A percentile compares a stretch with the other conserved stretches of the same genome.
phyloP scores from a whole-genome alignment of 257 asterid genomes.

The Coffea canephora region DNA sequence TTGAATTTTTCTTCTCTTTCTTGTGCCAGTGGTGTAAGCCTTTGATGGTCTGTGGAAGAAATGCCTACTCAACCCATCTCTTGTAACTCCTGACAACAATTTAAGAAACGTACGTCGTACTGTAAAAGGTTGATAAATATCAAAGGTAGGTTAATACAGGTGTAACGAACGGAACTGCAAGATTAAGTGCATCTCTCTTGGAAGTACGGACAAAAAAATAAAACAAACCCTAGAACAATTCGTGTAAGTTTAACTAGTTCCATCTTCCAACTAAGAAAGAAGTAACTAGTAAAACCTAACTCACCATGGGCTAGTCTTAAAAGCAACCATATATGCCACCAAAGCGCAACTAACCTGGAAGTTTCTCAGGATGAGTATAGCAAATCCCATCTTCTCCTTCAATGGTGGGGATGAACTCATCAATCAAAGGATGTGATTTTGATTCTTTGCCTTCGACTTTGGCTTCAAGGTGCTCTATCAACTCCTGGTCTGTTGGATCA shows the following conservation, averaged over 20 bases:
- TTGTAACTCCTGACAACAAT: slow-evolving; percentile 61
- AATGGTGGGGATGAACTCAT: slow-evolving; percentile 65
- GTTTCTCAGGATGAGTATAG: slow-evolving; percentile 69
- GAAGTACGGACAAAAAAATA: slow-evolving; percentile 12
- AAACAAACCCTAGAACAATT: slow-evolving; percentile 38
- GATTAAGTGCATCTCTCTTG: slow-evolving; percentile 1
- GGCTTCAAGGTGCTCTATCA: slow-evolving; percentile 95
- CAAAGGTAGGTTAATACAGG: slow-evolving; percentile 62
- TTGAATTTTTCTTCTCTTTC: slow-evolving; percentile 90
- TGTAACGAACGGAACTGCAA: slow-evolving; percentile 36
- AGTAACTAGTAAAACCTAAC: slow-evolving; percentile 45
- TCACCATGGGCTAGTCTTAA: slow-evolving; percentile 20
- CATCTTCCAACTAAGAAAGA: slow-evolving; percentile 21
- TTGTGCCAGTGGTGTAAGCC: slow-evolving; percentile 97
- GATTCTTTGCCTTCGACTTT: slow-evolving; percentile 74
- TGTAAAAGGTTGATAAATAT: background rate
- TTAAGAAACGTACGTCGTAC: background rate
- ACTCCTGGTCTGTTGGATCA: slow-evolving; percentile 97
- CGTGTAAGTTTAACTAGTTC: slow-evolving; percentile 12
- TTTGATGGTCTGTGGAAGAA: slow-evolving; percentile 98
- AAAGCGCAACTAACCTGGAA: slow-evolving; percentile 41
- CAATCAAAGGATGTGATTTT: slow-evolving; percentile 94
- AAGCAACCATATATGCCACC: background rate
- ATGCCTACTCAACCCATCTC: slow-evolving; percentile 90
- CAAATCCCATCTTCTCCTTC: slow-evolving; percentile 77